Conservation (phyloP, 2,329 filamentous ascomycete species). For the Penicillium sp. region DNA sequence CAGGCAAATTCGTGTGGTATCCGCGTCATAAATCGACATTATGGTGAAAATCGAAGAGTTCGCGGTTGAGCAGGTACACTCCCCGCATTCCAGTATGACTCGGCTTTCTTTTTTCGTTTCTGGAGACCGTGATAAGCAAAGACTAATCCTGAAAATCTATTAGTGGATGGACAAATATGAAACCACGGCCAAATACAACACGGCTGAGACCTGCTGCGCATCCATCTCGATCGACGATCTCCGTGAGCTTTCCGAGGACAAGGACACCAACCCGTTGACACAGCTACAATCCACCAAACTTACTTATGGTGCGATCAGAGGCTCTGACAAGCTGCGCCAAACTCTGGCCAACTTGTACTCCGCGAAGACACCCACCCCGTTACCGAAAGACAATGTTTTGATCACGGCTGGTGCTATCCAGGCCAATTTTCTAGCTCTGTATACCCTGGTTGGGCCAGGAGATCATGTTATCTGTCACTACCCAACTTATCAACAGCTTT, state of each 20-base stretch:
- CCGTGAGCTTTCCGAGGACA: slow-evolving; percentile 54
- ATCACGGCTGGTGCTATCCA: slow-evolving; percentile 79
- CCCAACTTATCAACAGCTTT: slow-evolving; percentile 84
- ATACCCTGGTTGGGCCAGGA: slow-evolving; percentile 67
- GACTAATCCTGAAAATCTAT: slow-evolving; percentile 1
- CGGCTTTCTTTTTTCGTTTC: neutral
- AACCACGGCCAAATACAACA: slow-evolving; percentile 54
- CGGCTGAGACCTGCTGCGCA: slow-evolving; percentile 59
- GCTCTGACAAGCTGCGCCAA: slow-evolving; percentile 62
- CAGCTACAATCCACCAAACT: slow-evolving; percentile 55
- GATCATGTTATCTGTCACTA: slow-evolving; percentile 87
- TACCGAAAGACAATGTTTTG: slow-evolving; percentile 65
- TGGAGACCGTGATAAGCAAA: neutral
- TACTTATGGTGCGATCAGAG: slow-evolving; percentile 72
- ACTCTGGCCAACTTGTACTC: slow-evolving; percentile 68
- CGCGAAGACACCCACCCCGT: slow-evolving; percentile 49
- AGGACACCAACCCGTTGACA: slow-evolving; percentile 47
- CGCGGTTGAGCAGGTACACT: slow-evolving; percentile 65
- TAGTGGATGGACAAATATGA: slow-evolving; percentile 61
- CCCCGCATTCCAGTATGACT: slow-evolving; percentile 30
- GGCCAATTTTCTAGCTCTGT: slow-evolving; percentile 80
- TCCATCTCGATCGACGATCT: slow-evolving; percentile 58
- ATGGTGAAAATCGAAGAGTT: slow-evolving; percentile 47
- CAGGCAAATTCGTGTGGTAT: neutral
- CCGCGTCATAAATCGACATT: neutral